Evolutionary conservation across 345 rosid species (phyloP).

Genomic region (Bruguiera gymnorhiza): DNA sequence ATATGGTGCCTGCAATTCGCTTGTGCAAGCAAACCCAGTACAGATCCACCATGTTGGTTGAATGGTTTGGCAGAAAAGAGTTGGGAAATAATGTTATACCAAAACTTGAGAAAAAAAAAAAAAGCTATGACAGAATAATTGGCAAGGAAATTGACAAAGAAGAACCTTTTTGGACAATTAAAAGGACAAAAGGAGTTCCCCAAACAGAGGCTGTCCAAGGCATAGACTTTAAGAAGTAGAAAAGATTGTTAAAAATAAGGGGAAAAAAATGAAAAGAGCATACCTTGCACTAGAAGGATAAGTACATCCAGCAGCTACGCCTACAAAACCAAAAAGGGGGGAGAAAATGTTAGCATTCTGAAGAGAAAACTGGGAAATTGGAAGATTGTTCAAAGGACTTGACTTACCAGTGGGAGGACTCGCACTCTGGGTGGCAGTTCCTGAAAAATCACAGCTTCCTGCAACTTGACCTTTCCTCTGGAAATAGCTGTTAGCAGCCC

Average conservation of each 20-base stretch:
- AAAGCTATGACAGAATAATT: no score
- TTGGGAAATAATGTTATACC: no score
- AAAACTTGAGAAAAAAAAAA: no score
- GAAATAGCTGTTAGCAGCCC: constrained; percentile 73
- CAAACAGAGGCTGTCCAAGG: background rate
- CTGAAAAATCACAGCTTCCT: constrained; percentile 66
- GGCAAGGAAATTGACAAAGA: background rate
- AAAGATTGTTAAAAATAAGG: background rate
- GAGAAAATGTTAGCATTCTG: background rate
- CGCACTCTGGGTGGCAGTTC: constrained; percentile 40
- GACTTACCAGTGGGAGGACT: constrained; percentile 45
- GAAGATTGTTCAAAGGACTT: background rate
- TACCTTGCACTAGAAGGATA: constrained; percentile 22
- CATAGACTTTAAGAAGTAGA: background rate
- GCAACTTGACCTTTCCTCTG: constrained; percentile 47
- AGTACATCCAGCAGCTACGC: constrained; percentile 9
- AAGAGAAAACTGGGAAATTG: background rate
- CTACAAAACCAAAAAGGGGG: constrained; percentile 11
- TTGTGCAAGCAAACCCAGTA: constrained; percentile 14
- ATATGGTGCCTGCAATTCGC: background rate
- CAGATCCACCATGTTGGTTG: constrained; percentile 6
- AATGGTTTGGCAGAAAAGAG: no score
- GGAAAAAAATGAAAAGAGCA: no score
- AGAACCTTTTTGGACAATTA: background rate
- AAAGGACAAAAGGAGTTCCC: constrained; percentile 3